A percentile compares a stretch with the other conserved stretches of the same genome.
These are phyloP conservation scores for Aphanomyces stellatus DNA, from an alignment of 352 stramenopile genomes.

Conservation along the genomic window DNA sequence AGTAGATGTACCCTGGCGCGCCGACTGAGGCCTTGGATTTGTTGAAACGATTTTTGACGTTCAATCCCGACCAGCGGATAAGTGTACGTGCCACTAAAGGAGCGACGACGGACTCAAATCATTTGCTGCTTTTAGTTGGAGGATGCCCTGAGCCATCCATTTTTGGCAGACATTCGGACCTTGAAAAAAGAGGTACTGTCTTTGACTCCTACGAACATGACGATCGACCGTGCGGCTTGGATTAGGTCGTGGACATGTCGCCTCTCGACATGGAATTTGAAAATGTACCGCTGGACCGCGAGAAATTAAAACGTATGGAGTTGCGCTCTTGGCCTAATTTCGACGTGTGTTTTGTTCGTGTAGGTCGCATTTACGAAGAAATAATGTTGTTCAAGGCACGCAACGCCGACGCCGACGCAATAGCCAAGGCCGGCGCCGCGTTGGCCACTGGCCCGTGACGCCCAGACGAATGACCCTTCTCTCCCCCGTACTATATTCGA, in stretches of 20 bases:
- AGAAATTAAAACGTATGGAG: constrained; percentile 66
- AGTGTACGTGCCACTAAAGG: constrained; percentile 35
- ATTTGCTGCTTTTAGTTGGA: constrained; percentile 40
- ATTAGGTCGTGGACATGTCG: constrained; percentile 44
- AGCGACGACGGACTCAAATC: neutral
- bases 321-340: neutral
- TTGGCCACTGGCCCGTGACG: too few relatives aligned
- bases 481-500: neutral
- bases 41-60: constrained; percentile 78
- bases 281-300: constrained; percentile 77
- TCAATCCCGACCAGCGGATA: constrained; percentile 76
- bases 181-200: constrained; percentile 40
- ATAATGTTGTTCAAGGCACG: constrained; percentile 58
- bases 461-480: too few relatives aligned
- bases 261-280: constrained; percentile 87
- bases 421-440: too few relatives aligned
- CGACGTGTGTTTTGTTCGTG: constrained; percentile 13
- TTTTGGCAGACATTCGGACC: constrained; percentile 69
- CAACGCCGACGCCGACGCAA: constrained; percentile 14
- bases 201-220: constrained; percentile 2
- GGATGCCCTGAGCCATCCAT: constrained; percentile 73
- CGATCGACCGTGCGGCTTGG: too few relatives aligned
- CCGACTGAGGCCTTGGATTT: constrained; percentile 73
- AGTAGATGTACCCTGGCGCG: constrained; percentile 70
- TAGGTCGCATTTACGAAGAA: constrained; percentile 81